Evolutionary conservation across 2,329 filamentous ascomycete genomes (phyloP).

Genomic region (Hysterium pulicare): DNA sequence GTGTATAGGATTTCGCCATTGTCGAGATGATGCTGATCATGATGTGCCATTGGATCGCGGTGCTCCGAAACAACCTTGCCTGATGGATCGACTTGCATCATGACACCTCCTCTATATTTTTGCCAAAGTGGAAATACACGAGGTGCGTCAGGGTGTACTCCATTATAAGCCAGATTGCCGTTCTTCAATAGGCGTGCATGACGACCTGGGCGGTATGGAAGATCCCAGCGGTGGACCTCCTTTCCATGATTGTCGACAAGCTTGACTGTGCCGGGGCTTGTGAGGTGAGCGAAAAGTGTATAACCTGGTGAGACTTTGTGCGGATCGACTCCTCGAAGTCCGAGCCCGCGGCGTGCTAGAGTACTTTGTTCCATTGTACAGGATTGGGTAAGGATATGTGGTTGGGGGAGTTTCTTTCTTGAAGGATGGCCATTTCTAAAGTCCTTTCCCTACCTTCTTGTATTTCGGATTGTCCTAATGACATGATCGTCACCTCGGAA

Average conservation of each 20-base stretch:
- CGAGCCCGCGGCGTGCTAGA: conserved; percentile 41
- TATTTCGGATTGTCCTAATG: too few relatives aligned
- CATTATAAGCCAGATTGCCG: conserved; percentile 46
- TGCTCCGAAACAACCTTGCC: conserved; percentile 42
- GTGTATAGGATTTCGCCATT: conserved; percentile 45
- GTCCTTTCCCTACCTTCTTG: background rate
- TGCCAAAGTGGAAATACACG: conserved; percentile 43
- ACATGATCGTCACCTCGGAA: too few relatives aligned
- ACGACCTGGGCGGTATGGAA: conserved; percentile 41
- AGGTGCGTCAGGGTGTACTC: conserved; percentile 39
- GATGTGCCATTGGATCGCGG: conserved; percentile 43
- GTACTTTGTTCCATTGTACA: conserved; percentile 43
- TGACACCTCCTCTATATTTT: conserved; percentile 47
- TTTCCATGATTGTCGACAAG: conserved; percentile 41
- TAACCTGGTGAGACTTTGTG: conserved; percentile 39
- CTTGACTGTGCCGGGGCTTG: conserved; percentile 36
- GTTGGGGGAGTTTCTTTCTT: background rate
- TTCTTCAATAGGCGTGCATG: conserved; percentile 45
- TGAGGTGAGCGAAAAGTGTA: conserved; percentile 42
- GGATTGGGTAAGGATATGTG: background rate
- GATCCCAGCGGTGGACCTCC: conserved; percentile 44
- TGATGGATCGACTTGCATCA: conserved; percentile 40
- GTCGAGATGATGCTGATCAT: conserved; percentile 46
- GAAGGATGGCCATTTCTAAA: background rate
- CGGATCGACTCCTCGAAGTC: conserved; percentile 39